Conservation (phyloP, 768 basidiomycete species). For the Termitomyces sp. region DNA sequence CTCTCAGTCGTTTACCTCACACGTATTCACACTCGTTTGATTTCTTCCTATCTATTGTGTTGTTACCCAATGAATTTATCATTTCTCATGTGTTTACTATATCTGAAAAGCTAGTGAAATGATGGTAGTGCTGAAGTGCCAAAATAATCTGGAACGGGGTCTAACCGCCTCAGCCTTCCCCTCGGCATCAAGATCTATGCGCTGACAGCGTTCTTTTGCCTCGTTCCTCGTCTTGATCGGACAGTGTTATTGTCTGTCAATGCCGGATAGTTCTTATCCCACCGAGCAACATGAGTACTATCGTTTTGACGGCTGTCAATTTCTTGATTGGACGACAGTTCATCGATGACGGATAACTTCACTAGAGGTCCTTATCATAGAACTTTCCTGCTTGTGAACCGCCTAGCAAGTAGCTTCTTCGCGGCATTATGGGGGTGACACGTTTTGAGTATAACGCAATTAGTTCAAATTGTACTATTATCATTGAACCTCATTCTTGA, state of each 20-base stretch:
- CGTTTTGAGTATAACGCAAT: background rate
- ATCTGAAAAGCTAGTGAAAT: background rate
- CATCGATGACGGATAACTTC: background rate
- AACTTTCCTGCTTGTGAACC: background rate
- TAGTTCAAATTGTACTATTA: background rate
- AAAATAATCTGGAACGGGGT: background rate
- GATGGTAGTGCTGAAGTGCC: background rate
- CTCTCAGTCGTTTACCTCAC: background rate
- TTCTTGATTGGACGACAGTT: background rate
- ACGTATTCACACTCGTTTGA: conserved; percentile 6
- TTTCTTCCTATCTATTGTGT: background rate
- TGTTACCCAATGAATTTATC: background rate
- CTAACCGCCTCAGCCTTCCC: background rate
- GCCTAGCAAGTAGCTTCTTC: background rate
- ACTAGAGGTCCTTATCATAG: background rate
- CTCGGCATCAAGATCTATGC: background rate
- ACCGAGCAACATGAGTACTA: background rate
- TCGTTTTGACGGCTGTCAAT: background rate
- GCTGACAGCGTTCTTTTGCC: background rate
- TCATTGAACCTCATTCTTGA: background rate
- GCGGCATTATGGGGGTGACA: background rate
- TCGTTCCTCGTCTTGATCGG: background rate
- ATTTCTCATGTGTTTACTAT: background rate
- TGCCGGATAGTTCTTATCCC: background rate
- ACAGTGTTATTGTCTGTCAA: background rate